phyloP scores from a whole-genome alignment of 257 asterid species.

The Solanum verrucosum region DNA sequence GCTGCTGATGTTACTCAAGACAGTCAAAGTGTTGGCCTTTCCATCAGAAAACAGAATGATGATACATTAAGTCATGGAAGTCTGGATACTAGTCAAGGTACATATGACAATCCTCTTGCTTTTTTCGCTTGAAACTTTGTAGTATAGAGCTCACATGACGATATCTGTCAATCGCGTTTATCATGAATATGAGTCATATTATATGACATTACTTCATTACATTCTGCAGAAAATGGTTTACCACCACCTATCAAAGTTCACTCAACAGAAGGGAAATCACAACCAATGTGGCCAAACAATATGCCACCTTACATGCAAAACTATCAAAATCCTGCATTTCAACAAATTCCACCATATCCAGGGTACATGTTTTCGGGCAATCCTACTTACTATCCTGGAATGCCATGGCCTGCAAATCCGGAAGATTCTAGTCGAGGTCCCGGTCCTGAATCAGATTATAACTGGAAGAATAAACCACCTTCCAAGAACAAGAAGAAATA shows the following conservation, averaged over 20 bases:
- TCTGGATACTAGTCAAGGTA: constrained; percentile 45
- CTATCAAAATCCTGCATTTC: constrained; percentile 48
- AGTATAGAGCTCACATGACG: background rate
- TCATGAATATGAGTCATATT: background rate
- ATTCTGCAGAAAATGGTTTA: constrained; percentile 25
- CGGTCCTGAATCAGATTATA: constrained; percentile 22
- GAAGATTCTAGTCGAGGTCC: constrained; percentile 29
- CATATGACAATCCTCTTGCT: background rate
- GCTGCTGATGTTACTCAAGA: constrained; percentile 24
- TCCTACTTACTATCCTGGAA: constrained; percentile 39
- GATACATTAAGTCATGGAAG: constrained; percentile 40
- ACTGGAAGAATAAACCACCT: constrained; percentile 16
- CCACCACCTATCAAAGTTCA: constrained; percentile 26
- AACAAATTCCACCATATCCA: constrained; percentile 42
- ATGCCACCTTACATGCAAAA: constrained; percentile 42
- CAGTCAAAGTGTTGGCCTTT: background rate
- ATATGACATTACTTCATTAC: background rate
- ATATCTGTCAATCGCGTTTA: background rate
- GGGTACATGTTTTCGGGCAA: constrained; percentile 49
- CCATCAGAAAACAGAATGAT: constrained; percentile 10
- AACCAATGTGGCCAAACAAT: constrained; percentile 40
- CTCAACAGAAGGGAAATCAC: constrained; percentile 40
- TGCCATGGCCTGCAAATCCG: constrained; percentile 43
- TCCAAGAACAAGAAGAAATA: constrained; percentile 30
- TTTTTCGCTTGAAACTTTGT: background rate